Base-by-base conservation (phyloP, 345 rosid species). In the Eucalyptus microcorys region DNA sequence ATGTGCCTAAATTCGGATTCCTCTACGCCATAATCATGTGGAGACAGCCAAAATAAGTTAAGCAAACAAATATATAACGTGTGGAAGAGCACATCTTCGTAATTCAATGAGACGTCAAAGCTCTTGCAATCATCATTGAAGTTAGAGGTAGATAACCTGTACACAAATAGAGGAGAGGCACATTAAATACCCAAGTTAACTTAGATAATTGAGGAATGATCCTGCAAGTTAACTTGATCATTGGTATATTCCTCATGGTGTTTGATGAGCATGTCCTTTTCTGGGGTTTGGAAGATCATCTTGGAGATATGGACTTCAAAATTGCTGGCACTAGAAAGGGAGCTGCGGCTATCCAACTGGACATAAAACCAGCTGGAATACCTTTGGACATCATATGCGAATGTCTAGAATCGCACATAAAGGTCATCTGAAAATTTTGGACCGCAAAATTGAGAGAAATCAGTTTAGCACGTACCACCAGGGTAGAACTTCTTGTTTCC, bases 291-390 rank as follows among this genome's bases (percentile, higher is more conserved):
- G 99, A 97, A 95, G 99, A 97, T 93, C 99, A 97, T 93, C 90
- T 96, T 27, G 99, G 99, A 87, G 99, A 96, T 90, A 97, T 96
- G 99, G 99, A 97, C 91, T 97, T 97, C 93, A 97, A 97, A 93
- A 95, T 97, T 90, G 97, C 99, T 53, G 99, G 99, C 86, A 97
- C 99, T 26, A 91, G 96, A 89, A 94, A 92, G 83, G 98, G 99
- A 90, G 92, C 96, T 85, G 96, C 96, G 0, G 98, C 99, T 57
- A 96, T 97, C 92, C 99, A 97, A 87, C 91, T 96, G 92, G 99
- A 97, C 93, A 97, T 97, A 91, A 97, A 97, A 89, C 99, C 99
- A 81, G 99, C 99, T 88, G 99, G 99, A 89, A 95, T 97, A 90
- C 99, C 99, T 22, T 89, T 97, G 90, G 98, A 96, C 89, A 96